Conservation (phyloP, 768 basidiomycete species). For the Boletus coccyginus region DNA sequence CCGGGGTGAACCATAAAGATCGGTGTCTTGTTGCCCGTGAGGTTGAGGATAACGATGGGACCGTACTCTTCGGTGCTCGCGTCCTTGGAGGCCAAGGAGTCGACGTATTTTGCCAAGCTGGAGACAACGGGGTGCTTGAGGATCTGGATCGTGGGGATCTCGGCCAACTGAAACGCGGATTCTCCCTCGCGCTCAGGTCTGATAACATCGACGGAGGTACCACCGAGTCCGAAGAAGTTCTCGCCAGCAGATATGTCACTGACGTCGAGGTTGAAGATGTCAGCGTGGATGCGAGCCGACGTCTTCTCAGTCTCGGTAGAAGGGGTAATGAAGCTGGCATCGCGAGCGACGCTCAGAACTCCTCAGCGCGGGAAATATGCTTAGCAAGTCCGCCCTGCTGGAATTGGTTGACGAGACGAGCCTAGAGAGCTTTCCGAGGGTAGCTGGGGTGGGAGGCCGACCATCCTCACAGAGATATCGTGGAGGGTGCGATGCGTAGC, state of each 20-base stretch:
- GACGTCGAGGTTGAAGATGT: constrained; percentile 18
- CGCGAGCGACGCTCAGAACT: constrained; percentile 23
- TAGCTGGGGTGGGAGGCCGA: constrained; percentile 35
- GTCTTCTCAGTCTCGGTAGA: constrained; percentile 26
- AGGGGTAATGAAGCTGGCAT: constrained; percentile 20
- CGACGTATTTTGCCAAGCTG: constrained; percentile 30
- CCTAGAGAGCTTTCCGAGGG: constrained; percentile 45
- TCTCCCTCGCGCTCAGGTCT: constrained; percentile 30
- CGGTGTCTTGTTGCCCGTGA: constrained; percentile 39
- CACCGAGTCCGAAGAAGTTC: constrained; percentile 43
- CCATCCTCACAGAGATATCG: constrained; percentile 30
- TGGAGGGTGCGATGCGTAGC: constrained; percentile 32
- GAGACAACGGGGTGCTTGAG: constrained; percentile 34
- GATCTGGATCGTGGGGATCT: constrained; percentile 40
- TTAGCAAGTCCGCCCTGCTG: constrained; percentile 33
- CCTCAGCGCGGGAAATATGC: constrained; percentile 29
- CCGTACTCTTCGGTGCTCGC: constrained; percentile 30
- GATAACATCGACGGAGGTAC: constrained; percentile 39
- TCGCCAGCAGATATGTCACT: constrained; percentile 27
- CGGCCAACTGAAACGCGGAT: constrained; percentile 25
- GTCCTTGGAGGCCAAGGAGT: constrained; percentile 25
- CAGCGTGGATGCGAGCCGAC: constrained; percentile 30
- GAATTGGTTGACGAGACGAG: constrained; percentile 35
- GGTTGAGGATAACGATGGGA: constrained; percentile 40
- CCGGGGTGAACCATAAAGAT: constrained; percentile 45